Base-by-base conservation (phyloP, 495 filamentous ascomycete species). In the Aspergillus biplanus region DNA sequence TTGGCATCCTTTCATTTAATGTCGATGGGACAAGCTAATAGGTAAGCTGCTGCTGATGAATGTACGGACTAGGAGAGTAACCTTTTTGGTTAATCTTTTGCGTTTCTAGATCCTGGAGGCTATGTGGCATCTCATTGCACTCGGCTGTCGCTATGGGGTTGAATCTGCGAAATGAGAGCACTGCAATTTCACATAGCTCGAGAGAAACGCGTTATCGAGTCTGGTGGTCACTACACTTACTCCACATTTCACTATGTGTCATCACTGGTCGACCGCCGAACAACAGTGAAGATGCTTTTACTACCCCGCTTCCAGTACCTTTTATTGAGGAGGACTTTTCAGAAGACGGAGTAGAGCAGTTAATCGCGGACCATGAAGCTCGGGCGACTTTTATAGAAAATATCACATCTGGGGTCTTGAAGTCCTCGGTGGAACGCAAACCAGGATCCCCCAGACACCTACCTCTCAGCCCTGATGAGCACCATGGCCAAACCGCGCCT, bases 191-290 rank as follows among this genome's bases (percentile, higher is more conserved):
- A 15, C 76, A 83, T 39, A 61, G 74, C 12, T 82, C 86, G 6
- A 85, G 82, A 58, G 77, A 80, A 52, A 73, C 69, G 48, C 72
- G 76, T 13, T 78, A 77, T 55, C 66, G 75, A 21, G 71, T 76
- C 13, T 80, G 77, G 77, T 80, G 86, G 83, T 81, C 86, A 6
- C 56, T 90, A 4, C 86, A 85, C 60, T 78, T 78, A n/a, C 69
- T 89, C 27, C 87, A 90, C 60, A 79, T 81, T 21, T 65, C 77
- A 16, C 76, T 89, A 11, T 81, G 78, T 64, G 78, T 82, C 46
- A 86, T 87, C 71, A 89, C 84, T 32, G 87, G 87, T 2, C 82
- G 87, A 18, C 84, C 86, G 4, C 82, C 78, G 16, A 82, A 75
- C 60, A 82, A 84, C 48, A 75, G 73, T 16, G 76, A 83, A 44